Base-by-base conservation (phyloP, 1,284 basidiomycete species). In the Vanrija pseudolonga region DNA sequence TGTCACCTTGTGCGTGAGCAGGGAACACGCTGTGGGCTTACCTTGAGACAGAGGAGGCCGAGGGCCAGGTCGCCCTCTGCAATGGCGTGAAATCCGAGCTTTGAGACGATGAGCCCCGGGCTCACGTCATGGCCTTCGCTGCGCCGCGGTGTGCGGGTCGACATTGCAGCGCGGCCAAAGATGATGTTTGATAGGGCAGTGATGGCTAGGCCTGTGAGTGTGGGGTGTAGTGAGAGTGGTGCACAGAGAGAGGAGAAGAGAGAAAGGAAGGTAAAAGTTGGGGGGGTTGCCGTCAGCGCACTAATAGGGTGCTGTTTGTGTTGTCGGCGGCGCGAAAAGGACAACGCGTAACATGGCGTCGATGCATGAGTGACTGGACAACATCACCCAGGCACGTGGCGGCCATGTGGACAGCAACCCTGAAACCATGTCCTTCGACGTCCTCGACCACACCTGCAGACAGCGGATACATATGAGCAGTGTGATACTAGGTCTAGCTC, bases 1-100 rank as follows among this genome's bases (percentile, higher is more conserved):
- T 0, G 68, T 68, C 8, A 72, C 60, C 68, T 68, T 3, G 17
- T 32, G 19, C 42, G 18, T 44, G 18, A 36, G 26, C 19, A n/a
- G 24, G 19, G 15, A 20, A 47, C 15, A 41, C 17, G 32, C 17
- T 19, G 32, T 1, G 24, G 1, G 45, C 63, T 40, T 36, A 72
- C 71, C 57, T 72, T 72, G 22, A 73, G 56, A 52, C 67, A 72
- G 14, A 73, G 28, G 23, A 71, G 28, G 3, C 66, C 69, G 12
- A 38, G 48, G 4, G 68, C 66, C 9, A 45, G 24, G 17, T 64
- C 61, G 14, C 55, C 63, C 2, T 53, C 39, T 4, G 69, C 62
- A 2, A 58, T 61, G 6, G 67, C 67, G 50, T 69, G 62, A 0
- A 72, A 45, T 3, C 64, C 71, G 3, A 71, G 63, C 47, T 68